Base-by-base conservation (phyloP, 108 stramenopile genomes). In the Epipyxis sp. region DNA sequence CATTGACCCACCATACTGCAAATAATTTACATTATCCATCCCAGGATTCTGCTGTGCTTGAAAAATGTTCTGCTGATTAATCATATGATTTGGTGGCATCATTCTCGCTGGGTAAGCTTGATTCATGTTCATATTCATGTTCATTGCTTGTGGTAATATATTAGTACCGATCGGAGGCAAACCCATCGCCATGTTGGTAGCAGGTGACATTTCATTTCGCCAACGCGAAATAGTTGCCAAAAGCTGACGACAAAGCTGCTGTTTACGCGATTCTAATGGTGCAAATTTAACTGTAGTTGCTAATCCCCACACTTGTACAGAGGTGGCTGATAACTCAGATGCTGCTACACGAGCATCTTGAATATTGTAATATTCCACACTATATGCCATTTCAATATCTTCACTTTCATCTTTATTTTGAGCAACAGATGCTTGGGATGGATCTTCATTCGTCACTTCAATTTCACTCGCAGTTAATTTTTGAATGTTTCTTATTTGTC, bases 261-360 rank as follows among this genome's bases (percentile, higher is more conserved):
- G n/a, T 57, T 74, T 46, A 13, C 71, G 3, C 50, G 16, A 16
- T 10, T 46, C 44, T 13, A 57, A 29, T 29, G 44, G 71, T 6
- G 50, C 50, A 74, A 46, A 74, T 42, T 34, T 54, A 10, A 74
- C 71, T 13, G 50, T 42, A 27, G 46, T 37, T 39, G 40, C 50
- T 13, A 32, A 6, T 13, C 13, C 3, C 50, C 44, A 57, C 6
- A 74, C 27, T 37, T 37, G 40, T 6, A 32, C 27, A 6, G 50
- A 54, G 6, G 71, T 54, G 6, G 71, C 44, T 6, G 44, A 54
- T 37, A 74, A 54, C 50, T 74, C 71, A 3, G 71, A 74, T 20
- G 50, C 50, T 25, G 71, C 71, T 29, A 74, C 16, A 3, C 50
- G 3, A 3, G 71, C 71, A 74, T 74, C 71, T 74, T 74, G 71